phyloP scores from a whole-genome alignment of 306 rosid species.

The Castanopsis chinensis region DNA sequence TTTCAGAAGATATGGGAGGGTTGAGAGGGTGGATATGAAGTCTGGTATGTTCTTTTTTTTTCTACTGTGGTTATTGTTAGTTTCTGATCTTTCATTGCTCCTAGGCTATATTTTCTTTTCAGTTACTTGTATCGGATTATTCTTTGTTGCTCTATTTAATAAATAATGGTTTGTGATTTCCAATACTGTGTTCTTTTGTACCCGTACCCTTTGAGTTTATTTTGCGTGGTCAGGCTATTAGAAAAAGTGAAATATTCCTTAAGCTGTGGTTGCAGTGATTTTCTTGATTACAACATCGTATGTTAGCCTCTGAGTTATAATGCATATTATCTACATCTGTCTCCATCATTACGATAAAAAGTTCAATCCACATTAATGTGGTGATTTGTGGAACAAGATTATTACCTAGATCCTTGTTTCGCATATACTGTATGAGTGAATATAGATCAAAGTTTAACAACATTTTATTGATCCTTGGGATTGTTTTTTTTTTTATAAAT shows the following conservation, averaged over 20 bases:
- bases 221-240: background rate
- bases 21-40: constrained; percentile 78
- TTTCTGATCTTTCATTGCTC: background rate
- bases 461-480: background rate
- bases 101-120: background rate
- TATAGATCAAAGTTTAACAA: background rate
- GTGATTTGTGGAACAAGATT: background rate
- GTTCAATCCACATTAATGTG: background rate
- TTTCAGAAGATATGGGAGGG: constrained; percentile 75
- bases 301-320: constrained; percentile 11
- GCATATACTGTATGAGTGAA: constrained; percentile 2
- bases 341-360: background rate
- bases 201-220: background rate
- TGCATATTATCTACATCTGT: background rate
- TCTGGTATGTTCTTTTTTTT: constrained; percentile 51
- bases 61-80: background rate
- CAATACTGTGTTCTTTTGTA: background rate
- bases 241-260: background rate
- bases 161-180: background rate
- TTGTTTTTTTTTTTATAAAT: background rate
- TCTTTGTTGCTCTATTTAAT: background rate
- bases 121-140: background rate
- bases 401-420: constrained; percentile 9
- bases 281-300: background rate
- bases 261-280: background rate